Base-by-base conservation (phyloP, 2,329 filamentous ascomycete genomes). In the Xylaria sp. region DNA sequence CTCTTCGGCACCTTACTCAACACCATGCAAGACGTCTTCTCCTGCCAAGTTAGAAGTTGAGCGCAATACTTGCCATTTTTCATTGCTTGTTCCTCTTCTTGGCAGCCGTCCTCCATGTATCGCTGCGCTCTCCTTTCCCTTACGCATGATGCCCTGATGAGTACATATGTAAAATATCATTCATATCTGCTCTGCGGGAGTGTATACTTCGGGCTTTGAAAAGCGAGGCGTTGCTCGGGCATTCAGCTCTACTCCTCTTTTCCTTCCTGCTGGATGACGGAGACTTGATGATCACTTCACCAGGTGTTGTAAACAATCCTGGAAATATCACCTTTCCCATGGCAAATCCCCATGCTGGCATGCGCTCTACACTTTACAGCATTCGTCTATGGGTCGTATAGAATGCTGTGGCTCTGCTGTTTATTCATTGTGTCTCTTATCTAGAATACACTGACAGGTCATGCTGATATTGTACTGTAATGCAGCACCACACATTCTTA, bases 401-500 rank as follows among this genome's bases (percentile, higher is more conserved):
- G 71, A 70, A 66, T 70, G 56, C 65, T 70, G 69, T 67, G 63
- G 71, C 69, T 65, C 73, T 76, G 68, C 39, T 25, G 72, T 72
- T 70, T 58, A 59, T 32, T 20, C 32, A 55, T 32, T 13, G 6
- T 13, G 46, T n/a, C 45, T 28, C 65, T 65, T 60, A 65, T 68
- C 66, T 72, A 69, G 68, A 67, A 73, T 67, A 62, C 57, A 36
- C 65, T 65, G 41, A 55, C 52, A 69, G 65, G 64, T 63, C 65
- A 70, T 68, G 74, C 79, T 83, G 80, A 82, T 75, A 72, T 77
- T 66, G 25, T 64, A 66, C 67, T 73, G 69, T 81, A 77, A 79
- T 80, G 78, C 72, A 84, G 83, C 75, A 69, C 79, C 43, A 75
- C 78, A 69, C 84, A 87, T 75, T 77, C 82, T 63, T 87, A 87